phyloP scores from a whole-genome alignment of 257 asterid genomes.

The Parsonsia alboflavescens region DNA sequence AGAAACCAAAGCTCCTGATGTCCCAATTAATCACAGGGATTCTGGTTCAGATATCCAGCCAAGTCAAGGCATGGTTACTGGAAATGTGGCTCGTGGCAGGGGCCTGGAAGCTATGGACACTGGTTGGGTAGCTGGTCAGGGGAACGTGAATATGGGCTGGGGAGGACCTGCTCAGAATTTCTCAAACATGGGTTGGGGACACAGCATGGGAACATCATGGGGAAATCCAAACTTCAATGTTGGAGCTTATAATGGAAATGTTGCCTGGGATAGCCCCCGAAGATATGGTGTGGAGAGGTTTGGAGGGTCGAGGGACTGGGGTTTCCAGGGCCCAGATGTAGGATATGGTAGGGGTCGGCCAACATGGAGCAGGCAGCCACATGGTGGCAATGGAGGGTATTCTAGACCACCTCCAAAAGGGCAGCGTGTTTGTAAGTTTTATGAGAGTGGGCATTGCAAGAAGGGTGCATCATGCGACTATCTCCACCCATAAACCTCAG shows the following conservation, averaged over 20 bases:
- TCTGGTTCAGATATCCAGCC: slow-evolving; percentile 46
- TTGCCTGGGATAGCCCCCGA: slow-evolving; percentile 67
- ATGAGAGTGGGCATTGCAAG: slow-evolving; percentile 82
- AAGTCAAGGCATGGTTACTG: slow-evolving; percentile 34
- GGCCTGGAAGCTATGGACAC: slow-evolving; percentile 44
- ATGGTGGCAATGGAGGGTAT: slow-evolving; percentile 60
- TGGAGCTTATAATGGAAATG: slow-evolving; percentile 41
- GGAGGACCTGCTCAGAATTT: slow-evolving; percentile 63
- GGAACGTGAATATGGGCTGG: slow-evolving; percentile 60
- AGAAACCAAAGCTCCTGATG: slow-evolving; percentile 48
- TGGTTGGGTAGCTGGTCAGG: slow-evolving; percentile 57
- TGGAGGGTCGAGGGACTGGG: slow-evolving; percentile 63
- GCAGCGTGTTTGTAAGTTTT: slow-evolving; percentile 83
- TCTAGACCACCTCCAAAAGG: slow-evolving; percentile 61
- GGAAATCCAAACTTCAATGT: slow-evolving; percentile 42
- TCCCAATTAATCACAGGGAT: slow-evolving; percentile 32
- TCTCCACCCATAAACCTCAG: slow-evolving; percentile 55
- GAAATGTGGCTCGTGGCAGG: slow-evolving; percentile 23
- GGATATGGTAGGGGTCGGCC: slow-evolving; percentile 64
- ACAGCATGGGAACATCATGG: slow-evolving; percentile 48
- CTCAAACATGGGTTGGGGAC: slow-evolving; percentile 47
- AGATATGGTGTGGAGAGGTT: slow-evolving; percentile 62
- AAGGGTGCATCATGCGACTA: slow-evolving; percentile 91
- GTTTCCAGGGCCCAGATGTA: slow-evolving; percentile 47
- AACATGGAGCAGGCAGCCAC: slow-evolving; percentile 60